Percentiles rank a stretch among this genome's conserved stretches.
Conservation (phyloP, 768 basidiomycete species). For the Mycena amicta region DNA sequence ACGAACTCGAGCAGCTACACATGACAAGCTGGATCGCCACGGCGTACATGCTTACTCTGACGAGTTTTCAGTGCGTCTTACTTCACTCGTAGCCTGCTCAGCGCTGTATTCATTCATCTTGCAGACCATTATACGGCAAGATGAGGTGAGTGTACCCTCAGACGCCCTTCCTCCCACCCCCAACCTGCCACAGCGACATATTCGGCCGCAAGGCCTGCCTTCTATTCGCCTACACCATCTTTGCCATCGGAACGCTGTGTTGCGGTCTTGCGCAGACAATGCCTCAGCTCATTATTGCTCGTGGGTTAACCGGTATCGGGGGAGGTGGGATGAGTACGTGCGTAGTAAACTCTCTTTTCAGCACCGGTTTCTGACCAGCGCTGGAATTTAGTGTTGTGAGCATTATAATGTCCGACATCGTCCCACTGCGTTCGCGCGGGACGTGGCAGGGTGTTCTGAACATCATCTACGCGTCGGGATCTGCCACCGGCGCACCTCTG, state of each 20-base stretch:
- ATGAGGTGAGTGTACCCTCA: constrained; percentile 30
- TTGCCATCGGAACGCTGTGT: constrained; percentile 54
- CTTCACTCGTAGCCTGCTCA: too few relatives aligned
- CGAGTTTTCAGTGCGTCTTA: constrained; percentile 57
- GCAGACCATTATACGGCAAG: constrained; percentile 65
- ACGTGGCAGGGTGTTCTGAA: constrained; percentile 76
- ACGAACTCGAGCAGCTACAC: constrained; percentile 61
- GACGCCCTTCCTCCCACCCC: not conserved
- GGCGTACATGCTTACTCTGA: constrained; percentile 60
- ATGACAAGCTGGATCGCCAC: constrained; percentile 72
- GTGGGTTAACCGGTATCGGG: constrained; percentile 61
- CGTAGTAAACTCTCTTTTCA: too few relatives aligned
- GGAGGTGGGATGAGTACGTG: constrained; percentile 68
- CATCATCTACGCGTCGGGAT: constrained; percentile 60
- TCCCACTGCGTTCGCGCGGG: constrained; percentile 62
- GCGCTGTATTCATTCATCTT: too few relatives aligned
- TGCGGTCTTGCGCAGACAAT: constrained; percentile 58
- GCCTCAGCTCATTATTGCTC: constrained; percentile 53
- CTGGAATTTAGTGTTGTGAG: constrained; percentile 51
- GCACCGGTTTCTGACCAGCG: too few relatives aligned
- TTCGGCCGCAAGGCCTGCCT: constrained; percentile 64
- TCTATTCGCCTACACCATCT: constrained; percentile 55
- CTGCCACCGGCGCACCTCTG: constrained; percentile 60
- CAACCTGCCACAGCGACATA: constrained; percentile 62
- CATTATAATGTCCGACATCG: constrained; percentile 68